Base-by-base conservation (phyloP, 164 flowering plant species). In the Sedum album region DNA sequence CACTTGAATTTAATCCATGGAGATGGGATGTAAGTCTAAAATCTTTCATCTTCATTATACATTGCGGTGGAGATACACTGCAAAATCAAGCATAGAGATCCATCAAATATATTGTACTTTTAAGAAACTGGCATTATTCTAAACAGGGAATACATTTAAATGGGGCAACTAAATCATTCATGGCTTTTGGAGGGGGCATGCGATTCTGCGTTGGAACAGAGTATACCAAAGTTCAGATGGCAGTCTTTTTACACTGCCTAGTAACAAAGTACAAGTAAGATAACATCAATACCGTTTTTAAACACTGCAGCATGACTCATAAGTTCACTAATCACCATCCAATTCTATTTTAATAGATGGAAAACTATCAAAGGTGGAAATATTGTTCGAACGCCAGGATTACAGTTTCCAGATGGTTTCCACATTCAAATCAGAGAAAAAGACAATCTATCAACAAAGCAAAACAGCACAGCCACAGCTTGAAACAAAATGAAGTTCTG, bases 161-260 rank as follows among this genome's bases (percentile, higher is more conserved):
- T 57, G 62, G 62, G 33, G 62, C 33, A 57, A 26, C 33, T 14
- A 57, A 57, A 57, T 57, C 62, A 57, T 57, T 57, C 62, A 57
- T 69, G 66, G 66, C 66, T 48, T 57, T 74, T 67, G 76, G 76
- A 51, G 76, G 73, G 5, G 76, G 76, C 38, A 39, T 63, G 15
- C 70, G 72, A 51, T 66, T 67, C 25, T 74, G 76, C 41, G 76
- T 72, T 20, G 76, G 76, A 13, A 72, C 76, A 14, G 76, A 74
- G 23, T 70, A 38, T 26, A 69, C 60, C n/a, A 72, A 41, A 41
- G 74, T 42, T 9, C 69, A 44, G 25, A 35, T 62, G 70, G 31
- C 67, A 66, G 53, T 41, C 36, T 68, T 65, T 53, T 62, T 68
- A 31, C 75, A 74, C 48, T 66, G 67, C 21, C 30, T 74, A 23